phyloP scores from a whole-genome alignment of 139 green algal species.

The Tetradesmus lagerheimii region DNA sequence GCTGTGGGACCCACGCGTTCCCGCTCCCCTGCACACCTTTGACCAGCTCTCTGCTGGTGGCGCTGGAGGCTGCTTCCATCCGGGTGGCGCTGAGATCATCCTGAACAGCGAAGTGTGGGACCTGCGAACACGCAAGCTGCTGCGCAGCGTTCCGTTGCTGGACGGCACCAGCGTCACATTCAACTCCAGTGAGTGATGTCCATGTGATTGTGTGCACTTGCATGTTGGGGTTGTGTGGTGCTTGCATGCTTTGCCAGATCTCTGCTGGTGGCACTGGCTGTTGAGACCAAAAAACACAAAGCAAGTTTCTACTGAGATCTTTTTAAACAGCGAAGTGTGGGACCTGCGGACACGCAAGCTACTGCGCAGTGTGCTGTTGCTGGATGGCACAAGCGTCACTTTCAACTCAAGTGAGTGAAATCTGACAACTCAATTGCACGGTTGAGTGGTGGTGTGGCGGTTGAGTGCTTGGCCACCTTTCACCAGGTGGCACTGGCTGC shows the following conservation, averaged over 20 bases:
- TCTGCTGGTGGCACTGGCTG: constrained; percentile 46
- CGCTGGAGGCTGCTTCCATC: constrained; percentile 72
- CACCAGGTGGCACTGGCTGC: no score
- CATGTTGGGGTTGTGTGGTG: background rate
- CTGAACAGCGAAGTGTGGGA: constrained; percentile 86
- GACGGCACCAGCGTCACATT: constrained; percentile 67
- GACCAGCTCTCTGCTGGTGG: constrained; percentile 70
- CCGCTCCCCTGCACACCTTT: constrained; percentile 69
- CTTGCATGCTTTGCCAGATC: constrained; percentile 70
- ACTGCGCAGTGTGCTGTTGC: background rate
- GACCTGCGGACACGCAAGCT: background rate
- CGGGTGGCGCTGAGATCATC: constrained; percentile 74
- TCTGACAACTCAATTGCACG: no score
- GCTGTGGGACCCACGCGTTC: constrained; percentile 78
- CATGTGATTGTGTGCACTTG: no score
- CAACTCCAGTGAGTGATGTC: constrained; percentile 41
- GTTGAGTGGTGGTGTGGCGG: no score
- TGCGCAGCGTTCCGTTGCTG: constrained; percentile 75
- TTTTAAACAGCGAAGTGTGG: constrained; percentile 52
- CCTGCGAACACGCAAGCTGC: constrained; percentile 72
- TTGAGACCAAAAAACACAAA: no score
- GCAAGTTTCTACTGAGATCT: constrained; percentile 85
- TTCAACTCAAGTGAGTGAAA: constrained; percentile 51
- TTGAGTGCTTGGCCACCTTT: no score
- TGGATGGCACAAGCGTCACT: background rate